phyloP scores from a whole-genome alignment of 1,284 basidiomycete species.

The Irpex sp. region DNA sequence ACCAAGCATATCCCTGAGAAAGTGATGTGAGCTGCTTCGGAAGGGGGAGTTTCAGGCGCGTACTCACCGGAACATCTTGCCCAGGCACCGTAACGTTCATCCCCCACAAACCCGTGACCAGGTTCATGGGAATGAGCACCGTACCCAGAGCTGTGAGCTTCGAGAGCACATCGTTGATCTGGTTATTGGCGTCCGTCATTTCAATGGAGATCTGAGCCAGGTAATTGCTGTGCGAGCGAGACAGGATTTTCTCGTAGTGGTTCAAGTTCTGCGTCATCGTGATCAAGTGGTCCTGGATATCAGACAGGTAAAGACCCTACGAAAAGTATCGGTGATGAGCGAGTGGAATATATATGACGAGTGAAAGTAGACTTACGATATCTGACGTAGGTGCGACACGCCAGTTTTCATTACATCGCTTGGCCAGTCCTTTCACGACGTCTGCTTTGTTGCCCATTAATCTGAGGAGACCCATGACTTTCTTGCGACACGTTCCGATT shows the following conservation, averaged over 20 bases:
- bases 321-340: constrained; percentile 1
- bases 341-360: not conserved
- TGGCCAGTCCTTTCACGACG: constrained; percentile 97
- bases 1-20: constrained; percentile 64
- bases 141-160: constrained; percentile 98
- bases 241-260: constrained; percentile 98
- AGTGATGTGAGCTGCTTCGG: constrained; percentile 17
- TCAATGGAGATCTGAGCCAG: constrained; percentile 97
- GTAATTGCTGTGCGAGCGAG: constrained; percentile 98
- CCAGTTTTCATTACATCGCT: constrained; percentile 99
- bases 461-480: constrained; percentile 95
- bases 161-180: constrained; percentile 99
- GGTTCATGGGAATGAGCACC: constrained; percentile 94
- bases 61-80: constrained; percentile 40
- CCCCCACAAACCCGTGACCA: constrained; percentile 89
- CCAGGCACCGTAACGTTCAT: constrained; percentile 95
- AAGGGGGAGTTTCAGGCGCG: not conserved
- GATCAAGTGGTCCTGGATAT: constrained; percentile 97
- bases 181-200: constrained; percentile 99
- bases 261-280: constrained; percentile 99
- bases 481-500: constrained; percentile 98
- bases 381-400: constrained; percentile 96
- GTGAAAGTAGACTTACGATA: constrained; percentile 59
- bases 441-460: constrained; percentile 99
- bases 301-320: constrained; percentile 89